Base-by-base conservation (phyloP, 2,329 filamentous ascomycete species). In the Aspergillus awamori region DNA sequence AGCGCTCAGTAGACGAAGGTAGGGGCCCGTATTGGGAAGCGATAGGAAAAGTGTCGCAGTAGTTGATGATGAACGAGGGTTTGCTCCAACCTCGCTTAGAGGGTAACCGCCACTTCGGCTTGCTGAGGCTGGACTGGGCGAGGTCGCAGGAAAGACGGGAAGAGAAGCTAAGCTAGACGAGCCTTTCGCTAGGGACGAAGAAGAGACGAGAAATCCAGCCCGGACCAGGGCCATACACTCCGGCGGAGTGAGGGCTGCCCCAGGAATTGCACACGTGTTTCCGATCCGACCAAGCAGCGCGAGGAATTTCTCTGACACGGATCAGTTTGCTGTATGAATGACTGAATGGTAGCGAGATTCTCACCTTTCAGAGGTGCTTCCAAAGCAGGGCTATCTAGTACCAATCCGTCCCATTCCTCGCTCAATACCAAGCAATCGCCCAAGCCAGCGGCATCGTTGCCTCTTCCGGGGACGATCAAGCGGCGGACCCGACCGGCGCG, bases 21-120 rank as follows among this genome's bases (percentile, higher is more conserved):
- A 87, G 0, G 83, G 79, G 1, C 87, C 87, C 2, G 83, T 86
- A 56, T 83, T 83, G 1, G 87, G 87, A 0, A 89, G 76, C 2
- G 84, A 84, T 53, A 88, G 79, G 63, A 84, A 82, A 67, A 81
- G 70, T 13, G 77, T 72, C 24, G 71, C 71, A 10, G 72, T 70
- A 49, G 68, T 62, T 38, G 69, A 70, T 30, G 62, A 65, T 13
- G 63, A 45, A 33, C 45, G 59, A 33, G 20, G 28, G 13, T 38
- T 24, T 48, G 41, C 54, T 10, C 6, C 7, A 8, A 30, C 28
- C 39, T 43, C 52, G 30, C n/a, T 4, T 3, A 13, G 11, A 30
- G 39, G 8, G n/a, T 36, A 47, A 58, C 55, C 33, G 8, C 26
- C 47, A 41, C 58, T 67, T 58, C 72, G 68, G 65, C 72, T 77